Percentiles rank a stretch among this genome's conserved stretches.
These are phyloP conservation scores for Fusarium albosuccineum DNA, from an alignment of 2,329 filamentous ascomycete species.

Conservation along the genomic window DNA sequence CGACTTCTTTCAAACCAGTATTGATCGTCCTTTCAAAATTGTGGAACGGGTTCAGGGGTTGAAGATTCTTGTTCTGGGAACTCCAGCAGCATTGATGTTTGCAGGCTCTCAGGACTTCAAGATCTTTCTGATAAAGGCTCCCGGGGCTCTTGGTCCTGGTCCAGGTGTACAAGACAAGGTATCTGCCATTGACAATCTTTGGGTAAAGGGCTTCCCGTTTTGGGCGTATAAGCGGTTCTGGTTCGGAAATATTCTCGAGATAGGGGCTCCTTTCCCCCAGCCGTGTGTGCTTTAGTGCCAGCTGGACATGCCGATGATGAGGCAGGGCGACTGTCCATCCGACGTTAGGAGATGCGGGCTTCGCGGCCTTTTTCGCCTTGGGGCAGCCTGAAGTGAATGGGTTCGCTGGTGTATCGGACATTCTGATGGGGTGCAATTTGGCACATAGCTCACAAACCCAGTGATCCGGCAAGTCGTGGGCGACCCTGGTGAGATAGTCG, in stretches of 20 bases:
- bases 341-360: neutral
- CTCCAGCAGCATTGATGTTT: neutral
- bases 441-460: slow-evolving; percentile 10
- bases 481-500: neutral
- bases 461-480: neutral
- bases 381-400: neutral
- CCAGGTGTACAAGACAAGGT: neutral
- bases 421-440: neutral
- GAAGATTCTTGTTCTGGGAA: too few species aligned
- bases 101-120: neutral
- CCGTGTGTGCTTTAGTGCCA: neutral
- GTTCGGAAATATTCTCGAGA: neutral
- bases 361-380: neutral
- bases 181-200: neutral
- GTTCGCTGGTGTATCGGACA: neutral
- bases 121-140: too few species aligned
- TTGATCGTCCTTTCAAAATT: neutral
- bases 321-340: neutral
- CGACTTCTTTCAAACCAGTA: neutral
- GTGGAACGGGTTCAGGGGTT: neutral
- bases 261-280: neutral
- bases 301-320: neutral
- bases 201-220: neutral
- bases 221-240: neutral
- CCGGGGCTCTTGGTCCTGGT: neutral